Base-by-base conservation (phyloP, 2,329 filamentous ascomycete species). In the Phialophora macrospora region DNA sequence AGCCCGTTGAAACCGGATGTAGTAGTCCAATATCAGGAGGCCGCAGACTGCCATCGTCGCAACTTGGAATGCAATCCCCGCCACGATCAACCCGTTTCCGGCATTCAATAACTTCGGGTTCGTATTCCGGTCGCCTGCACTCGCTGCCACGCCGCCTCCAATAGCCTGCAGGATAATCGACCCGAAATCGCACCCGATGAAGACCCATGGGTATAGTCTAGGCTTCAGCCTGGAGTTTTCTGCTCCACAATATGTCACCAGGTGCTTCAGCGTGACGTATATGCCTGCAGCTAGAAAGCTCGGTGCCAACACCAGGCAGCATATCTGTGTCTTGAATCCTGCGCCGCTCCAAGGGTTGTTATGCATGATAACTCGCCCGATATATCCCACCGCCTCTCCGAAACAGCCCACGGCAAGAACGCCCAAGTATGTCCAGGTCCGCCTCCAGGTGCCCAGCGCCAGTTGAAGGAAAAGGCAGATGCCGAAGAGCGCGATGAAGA, bases 41-140 rank as follows among this genome's bases (percentile, higher is more conserved):
- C 65, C 70, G 46, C 67, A 81, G 11, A 80, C 73, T 0, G 70
- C 68, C 75, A 82, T 79, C 1, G 84, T 83, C 7, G 80, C 79
- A 20, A 88, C 84, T 72, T 88, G 86, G 66, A 84, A 82, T 2
- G 81, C 79, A 54, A 88, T 82, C 69, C 86, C 86, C 0, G 84
- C 81, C 56, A 87, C 82, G 75, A 87, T 87, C 66, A 87, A 80
- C 66, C 85, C 76, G 58, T 84, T 82, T 4, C 85, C 85, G 1
- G 79, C 73, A 49, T 83, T 75, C 7, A 80, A 74, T 22, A 82
- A 73, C 1, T 75, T 73, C 20, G 55, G 60, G 30, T 64, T 61
- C 22, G 54, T 26, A 32, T 78, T 70, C 1, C 69, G 65, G 14
- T 80, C 76, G 1, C 76, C 75, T 5, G 74, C 74, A 2, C 82